Evolutionary conservation across 768 basidiomycete species (phyloP), one percentile per base, ranked within the genome.

Genomic region (Suillus placidus): DNA sequence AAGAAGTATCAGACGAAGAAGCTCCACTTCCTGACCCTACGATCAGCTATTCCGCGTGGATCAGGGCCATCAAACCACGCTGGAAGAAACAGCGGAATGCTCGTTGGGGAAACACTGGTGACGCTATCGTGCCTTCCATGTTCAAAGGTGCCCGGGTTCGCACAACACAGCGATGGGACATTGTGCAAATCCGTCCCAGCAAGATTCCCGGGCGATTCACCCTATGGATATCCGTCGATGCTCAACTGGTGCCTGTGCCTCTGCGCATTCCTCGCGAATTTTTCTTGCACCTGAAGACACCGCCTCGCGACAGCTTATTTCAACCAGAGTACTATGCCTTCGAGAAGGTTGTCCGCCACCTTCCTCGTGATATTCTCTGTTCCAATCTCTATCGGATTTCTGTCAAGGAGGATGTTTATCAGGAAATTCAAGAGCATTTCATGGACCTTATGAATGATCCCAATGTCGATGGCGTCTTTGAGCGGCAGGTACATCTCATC

Each of bases 391-490:
- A 93, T 81, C 91, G 89, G 70, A 80, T 99, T 34, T 80, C 85
- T 13, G 93, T 95, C 30, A 85, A 89, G 38, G 97, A 99, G 74
- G 89, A 91, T 6, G 79, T 90, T 18, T 99, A 92, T 77, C 82
- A 90, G 37, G 87, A 92, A 37, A 92, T 90, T 37, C 90, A 94
- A 70, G 91, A 94, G 64, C 94, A 97, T 74, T 98, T 99, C 73
- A 89, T 94, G 20, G 90, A 95, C 73, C 82, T 99, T 60, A 93
- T 88, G 65, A 97, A 97, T 72, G 93, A 96, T 71, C 93, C 96
- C 0, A 94, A 93, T 72, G 94, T 98, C 10, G 95, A 98, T 70
- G 95, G 94, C 1, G 92, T 97, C 4, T 99, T 90, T 71, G 97
- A 99, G 78, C 83, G 90, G 23, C 95, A 99, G 85, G 94, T 95